Conservation (phyloP, 106 monocot species). For the Dendrobium officinale region DNA sequence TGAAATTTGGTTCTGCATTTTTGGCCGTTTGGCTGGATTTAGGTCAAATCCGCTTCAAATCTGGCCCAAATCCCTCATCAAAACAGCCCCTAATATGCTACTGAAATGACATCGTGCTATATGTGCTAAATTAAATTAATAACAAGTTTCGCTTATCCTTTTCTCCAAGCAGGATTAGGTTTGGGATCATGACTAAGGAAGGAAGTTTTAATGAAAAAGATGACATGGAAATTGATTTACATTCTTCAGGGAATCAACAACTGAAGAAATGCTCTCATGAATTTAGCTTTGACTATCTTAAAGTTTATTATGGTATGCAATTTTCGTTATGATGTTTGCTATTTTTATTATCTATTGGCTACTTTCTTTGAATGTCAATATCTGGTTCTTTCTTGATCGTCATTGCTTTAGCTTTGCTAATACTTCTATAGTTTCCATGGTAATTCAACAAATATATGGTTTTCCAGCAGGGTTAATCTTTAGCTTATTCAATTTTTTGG, state of each 20-base stretch:
- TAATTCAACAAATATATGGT: background rate
- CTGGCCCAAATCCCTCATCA: too few species aligned
- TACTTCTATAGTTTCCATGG: background rate
- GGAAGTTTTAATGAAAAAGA: slow-evolving; percentile 16
- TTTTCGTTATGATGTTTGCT: background rate
- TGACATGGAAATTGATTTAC: slow-evolving; percentile 58
- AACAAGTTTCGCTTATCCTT: background rate
- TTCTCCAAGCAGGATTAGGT: background rate
- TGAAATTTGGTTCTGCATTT: too few species aligned
- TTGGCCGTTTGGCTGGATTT: too few species aligned
- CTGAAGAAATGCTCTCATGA: slow-evolving; percentile 7
- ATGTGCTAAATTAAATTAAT: too few species aligned
- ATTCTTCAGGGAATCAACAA: slow-evolving; percentile 4
- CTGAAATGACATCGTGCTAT: too few species aligned
- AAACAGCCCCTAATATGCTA: too few species aligned
- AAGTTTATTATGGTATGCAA: slow-evolving; percentile 67
- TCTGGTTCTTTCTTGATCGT: background rate
- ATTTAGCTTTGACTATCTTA: slow-evolving; percentile 54
- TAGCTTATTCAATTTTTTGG: background rate
- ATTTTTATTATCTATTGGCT: background rate
- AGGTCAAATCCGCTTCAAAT: too few species aligned
- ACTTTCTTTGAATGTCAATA: background rate
- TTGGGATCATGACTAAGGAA: slow-evolving; percentile 8
- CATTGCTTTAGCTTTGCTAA: background rate
- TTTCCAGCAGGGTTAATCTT: background rate